These are phyloP conservation scores for Corrigiola litoralis DNA, from an alignment of 179 eudicot genomes.

Conservation along the genomic window DNA sequence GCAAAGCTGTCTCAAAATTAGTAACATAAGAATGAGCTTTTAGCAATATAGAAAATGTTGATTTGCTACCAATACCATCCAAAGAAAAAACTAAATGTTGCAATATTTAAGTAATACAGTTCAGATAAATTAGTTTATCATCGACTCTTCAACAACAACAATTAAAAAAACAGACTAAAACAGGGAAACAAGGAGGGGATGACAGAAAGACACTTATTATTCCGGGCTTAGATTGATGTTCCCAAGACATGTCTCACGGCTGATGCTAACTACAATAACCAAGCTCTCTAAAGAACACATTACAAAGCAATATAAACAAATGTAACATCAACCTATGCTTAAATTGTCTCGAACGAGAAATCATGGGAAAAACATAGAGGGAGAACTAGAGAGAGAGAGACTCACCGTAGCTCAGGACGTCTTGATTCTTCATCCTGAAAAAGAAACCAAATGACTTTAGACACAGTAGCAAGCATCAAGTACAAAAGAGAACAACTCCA, in stretches of 20 bases:
- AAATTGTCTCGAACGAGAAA: too few species aligned
- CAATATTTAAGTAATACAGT: not conserved
- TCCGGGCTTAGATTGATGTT: too few species aligned
- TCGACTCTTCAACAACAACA: not conserved
- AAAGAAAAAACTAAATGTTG: not conserved
- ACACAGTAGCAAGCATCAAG: not conserved
- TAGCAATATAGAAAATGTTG: not conserved
- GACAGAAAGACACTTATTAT: too few species aligned
- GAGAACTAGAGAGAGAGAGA: constrained; percentile 12
- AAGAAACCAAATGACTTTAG: constrained; percentile 1
- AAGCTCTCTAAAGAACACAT: too few species aligned
- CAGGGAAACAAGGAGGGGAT: too few species aligned
- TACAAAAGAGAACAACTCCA: not conserved
- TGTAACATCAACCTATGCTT: too few species aligned
- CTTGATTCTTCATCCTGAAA: constrained; percentile 56
- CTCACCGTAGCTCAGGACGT: constrained; percentile 62
- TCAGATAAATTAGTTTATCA: not conserved
- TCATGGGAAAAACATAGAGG: too few species aligned
- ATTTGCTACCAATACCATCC: not conserved
- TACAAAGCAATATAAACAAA: too few species aligned
- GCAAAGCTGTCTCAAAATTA: too few species aligned
- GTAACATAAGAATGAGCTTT: not conserved
- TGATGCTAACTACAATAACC: too few species aligned
- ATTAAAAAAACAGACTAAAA: not conserved
- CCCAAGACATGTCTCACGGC: too few species aligned